phyloP scores from a whole-genome alignment of 2,329 filamentous ascomycete genomes.

The Trichoderma atrobrunneum region DNA sequence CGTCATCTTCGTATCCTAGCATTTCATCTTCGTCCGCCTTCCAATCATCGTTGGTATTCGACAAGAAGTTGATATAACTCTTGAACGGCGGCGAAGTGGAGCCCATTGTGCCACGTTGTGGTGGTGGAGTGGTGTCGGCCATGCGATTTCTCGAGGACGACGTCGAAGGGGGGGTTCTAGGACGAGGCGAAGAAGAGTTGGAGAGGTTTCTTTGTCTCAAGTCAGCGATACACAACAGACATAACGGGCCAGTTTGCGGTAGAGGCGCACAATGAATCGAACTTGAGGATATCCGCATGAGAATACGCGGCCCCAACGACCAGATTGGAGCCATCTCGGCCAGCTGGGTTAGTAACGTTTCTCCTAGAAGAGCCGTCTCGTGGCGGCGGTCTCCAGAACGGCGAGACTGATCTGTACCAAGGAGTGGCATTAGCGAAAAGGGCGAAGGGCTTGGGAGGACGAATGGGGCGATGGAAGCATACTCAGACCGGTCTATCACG shows the following conservation, averaged over 20 bases:
- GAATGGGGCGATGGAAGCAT: slow-evolving; percentile 35
- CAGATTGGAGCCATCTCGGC: slow-evolving; percentile 59
- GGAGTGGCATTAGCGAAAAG: slow-evolving; percentile 29
- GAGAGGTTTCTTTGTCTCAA: slow-evolving; percentile 53
- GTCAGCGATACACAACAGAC: neutral
- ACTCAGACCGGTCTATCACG: slow-evolving; percentile 60
- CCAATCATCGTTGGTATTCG: slow-evolving; percentile 81
- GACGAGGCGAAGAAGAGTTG: slow-evolving; percentile 60
- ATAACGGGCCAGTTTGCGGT: neutral
- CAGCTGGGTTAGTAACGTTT: slow-evolving; percentile 36
- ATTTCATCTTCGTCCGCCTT: slow-evolving; percentile 73
- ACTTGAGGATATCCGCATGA: slow-evolving; percentile 90
- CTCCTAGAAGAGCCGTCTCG: slow-evolving; percentile 53
- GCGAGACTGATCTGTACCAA: slow-evolving; percentile 68
- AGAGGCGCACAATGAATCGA: slow-evolving; percentile 67
- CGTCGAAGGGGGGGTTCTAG: slow-evolving; percentile 71
- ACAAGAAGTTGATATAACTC: slow-evolving; percentile 77
- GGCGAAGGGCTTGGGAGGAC: neutral
- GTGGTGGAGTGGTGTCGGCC: slow-evolving; percentile 57
- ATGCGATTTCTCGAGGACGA: slow-evolving; percentile 49
- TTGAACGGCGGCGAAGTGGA: slow-evolving; percentile 64
- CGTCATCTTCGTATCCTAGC: slow-evolving; percentile 76
- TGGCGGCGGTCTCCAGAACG: slow-evolving; percentile 72
- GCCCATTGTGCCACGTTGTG: slow-evolving; percentile 50
- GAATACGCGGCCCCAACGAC: slow-evolving; percentile 95